Conservation (phyloP, 148 eudicot genomes). For the Beta vulgaris region DNA sequence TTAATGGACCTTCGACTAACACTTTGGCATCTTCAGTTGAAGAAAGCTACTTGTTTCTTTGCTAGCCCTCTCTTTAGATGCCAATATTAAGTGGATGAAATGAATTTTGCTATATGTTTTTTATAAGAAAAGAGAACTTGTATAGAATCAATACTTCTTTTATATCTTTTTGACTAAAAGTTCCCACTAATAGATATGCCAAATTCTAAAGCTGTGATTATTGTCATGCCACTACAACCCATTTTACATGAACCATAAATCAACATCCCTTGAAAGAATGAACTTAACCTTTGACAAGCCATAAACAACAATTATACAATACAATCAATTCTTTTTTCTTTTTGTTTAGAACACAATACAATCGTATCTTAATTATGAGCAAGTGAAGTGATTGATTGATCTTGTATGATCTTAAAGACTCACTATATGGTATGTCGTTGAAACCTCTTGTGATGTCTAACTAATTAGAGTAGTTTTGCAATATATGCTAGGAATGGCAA, state of each 20-base stretch:
- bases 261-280: not conserved
- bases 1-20: not conserved
- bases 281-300: too few relatives aligned
- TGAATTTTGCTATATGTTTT: not conserved
- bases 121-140: not conserved
- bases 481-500: too few relatives aligned
- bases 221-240: not conserved
- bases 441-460: too few relatives aligned
- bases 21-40: not conserved
- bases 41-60: not conserved
- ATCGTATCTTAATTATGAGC: too few relatives aligned
- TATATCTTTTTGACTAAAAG: not conserved
- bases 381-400: too few relatives aligned
- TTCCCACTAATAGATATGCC: conserved; percentile 9
- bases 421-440: too few relatives aligned
- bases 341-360: not conserved
- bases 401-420: too few relatives aligned
- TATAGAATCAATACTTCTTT: not conserved
- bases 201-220: conserved; percentile 11
- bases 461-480: too few relatives aligned
- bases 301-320: too few relatives aligned
- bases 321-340: too few relatives aligned
- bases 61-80: not conserved
- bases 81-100: not conserved
- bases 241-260: not conserved